Evolutionary conservation across 2,329 filamentous ascomycete species (phyloP), one percentile per base, ranked within the genome.

Genomic region (Aspergillus sp.): DNA sequence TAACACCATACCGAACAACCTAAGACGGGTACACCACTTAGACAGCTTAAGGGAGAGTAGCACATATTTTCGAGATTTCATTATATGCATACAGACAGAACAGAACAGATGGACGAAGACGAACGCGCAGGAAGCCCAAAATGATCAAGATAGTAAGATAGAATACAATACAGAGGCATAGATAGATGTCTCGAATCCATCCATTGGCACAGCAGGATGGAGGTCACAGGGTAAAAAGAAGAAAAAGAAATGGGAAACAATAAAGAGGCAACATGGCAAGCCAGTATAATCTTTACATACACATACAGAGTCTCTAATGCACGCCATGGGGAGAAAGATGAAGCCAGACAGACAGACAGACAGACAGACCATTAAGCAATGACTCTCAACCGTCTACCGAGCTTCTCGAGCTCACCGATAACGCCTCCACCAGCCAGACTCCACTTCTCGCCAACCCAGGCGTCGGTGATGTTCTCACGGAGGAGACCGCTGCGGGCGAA

Each of bases 401-500:
- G 84, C 70, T 88, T 86, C 80, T 96, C 92, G 79, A 97, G 84
- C 83, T 96, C 91, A 7, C 92, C 92, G 49, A 96, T 83, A 54
- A 94, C 85, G 15, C 93, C 93, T 69, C 90, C 87, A 21, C 92
- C 92, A 52, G 88, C 87, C 67, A 97, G 73, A 52, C 87, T 88
- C 92, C 93, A 96, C 79, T 91, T 91, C 82, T 96, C 90, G 21
- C 84, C 82, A 38, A 97, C 89, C 63, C 84, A 82, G 64, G 80
- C 81, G 71, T 93, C 88, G 69, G 90, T 88, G 53, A 97, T 83
- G 49, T 81, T 82, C 62, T 85, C 81, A 64, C 90, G 85, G 71
- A 96, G 74, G 73, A 96, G 82, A 11, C 94, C 95, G 75, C 91
- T 96, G 38, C 86, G 87, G 5, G 91, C 92, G 83, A 94, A 98